Base-by-base conservation (phyloP, 805 yeast genomes). In the Wickerhamiella slavikovae region DNA sequence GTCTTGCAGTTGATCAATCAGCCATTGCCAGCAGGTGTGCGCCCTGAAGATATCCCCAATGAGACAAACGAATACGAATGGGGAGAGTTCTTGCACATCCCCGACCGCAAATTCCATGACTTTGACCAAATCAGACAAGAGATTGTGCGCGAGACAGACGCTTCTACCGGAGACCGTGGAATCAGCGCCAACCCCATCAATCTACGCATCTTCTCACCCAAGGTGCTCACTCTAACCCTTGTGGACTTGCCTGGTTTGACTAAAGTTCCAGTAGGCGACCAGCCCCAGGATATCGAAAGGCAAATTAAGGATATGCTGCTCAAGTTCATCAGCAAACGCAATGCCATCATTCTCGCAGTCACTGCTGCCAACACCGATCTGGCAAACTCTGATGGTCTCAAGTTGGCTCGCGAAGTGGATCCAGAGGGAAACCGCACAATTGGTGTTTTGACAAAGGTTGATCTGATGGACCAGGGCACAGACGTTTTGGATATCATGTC, bases 191-290 rank as follows among this genome's bases (percentile, higher is more conserved):
- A 70, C 12, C 98, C 98, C 26, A 89, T 89, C 50, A 85, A 89
- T 54, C 63, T 89, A 49, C 72, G 93, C 51, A 75, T 89, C 36
- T 83, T 66, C 54, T 80, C 94, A 16, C 96, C 98, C 15, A 82
- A 80, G 43, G 96, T 85, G 27, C 62, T 85, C 39, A 83, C 94
- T 13, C 66, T 85, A 49, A 89, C 98, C 5, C 64, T 89, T 44
- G 95, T 89, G 24, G 98, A 89, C 57, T 65, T 89, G 45, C 98
- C 98, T 7, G 98, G 98, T 36, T 66, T 89, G 46, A 89, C 98
- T 24, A 89, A 89, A 51, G 98, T 89, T 22, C 98, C 98, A 3
- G 94, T 89, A 32, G 98, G 98, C 29, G 98, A 89, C 56, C 98
- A 89, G 56, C 98, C 98, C 32, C 75, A 77, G 44, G 98, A 89